A percentile compares a stretch with the other conserved stretches of the same genome.
Evolutionary conservation across 768 basidiomycete genomes (phyloP).

Genomic region (Agaricus sinodeliciosus): DNA sequence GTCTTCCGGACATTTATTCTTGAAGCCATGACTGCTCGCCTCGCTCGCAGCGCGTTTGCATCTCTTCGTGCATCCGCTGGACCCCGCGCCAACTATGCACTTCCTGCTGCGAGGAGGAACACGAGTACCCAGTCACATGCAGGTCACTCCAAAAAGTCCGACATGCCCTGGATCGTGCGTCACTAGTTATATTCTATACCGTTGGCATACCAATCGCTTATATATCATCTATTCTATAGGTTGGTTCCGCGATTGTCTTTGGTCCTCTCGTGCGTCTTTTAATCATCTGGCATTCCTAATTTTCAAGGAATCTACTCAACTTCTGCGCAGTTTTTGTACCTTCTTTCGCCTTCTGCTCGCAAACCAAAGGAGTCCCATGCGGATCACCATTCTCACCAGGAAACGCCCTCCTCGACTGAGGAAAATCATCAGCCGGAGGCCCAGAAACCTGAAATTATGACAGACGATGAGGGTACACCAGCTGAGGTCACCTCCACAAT

Average conservation of each 20-base stretch:
- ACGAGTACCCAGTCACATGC: constrained; percentile 32
- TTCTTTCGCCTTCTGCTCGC: constrained; percentile 33
- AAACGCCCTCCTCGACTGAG: constrained; percentile 18
- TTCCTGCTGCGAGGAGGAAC: constrained; percentile 23
- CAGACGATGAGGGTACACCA: constrained; percentile 33
- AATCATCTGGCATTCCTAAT: background rate
- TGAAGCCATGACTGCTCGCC: constrained; percentile 31
- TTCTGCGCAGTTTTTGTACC: constrained; percentile 29
- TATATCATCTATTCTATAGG: constrained; percentile 18
- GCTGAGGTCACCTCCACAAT: constrained; percentile 30
- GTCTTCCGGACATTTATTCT: background rate
- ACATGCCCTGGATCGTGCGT: constrained; percentile 41
- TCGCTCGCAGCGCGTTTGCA: constrained; percentile 28
- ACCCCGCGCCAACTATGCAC: constrained; percentile 17
- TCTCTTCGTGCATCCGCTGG: constrained; percentile 26
- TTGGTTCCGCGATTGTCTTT: constrained; percentile 33
- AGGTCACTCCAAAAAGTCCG: constrained; percentile 25
- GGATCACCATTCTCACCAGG: constrained; percentile 30
- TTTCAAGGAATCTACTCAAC: constrained; percentile 7
- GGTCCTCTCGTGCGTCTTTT: constrained; percentile 31
- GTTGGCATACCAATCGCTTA: constrained; percentile 6
- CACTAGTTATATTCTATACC: constrained; percentile 4
- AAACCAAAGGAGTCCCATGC: constrained; percentile 21
- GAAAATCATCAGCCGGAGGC: constrained; percentile 15
- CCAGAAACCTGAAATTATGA: constrained; percentile 21